These are phyloP conservation scores for Purpureocillium lavendulum DNA, from an alignment of 2,329 filamentous ascomycete genomes.

Conservation along the genomic window DNA sequence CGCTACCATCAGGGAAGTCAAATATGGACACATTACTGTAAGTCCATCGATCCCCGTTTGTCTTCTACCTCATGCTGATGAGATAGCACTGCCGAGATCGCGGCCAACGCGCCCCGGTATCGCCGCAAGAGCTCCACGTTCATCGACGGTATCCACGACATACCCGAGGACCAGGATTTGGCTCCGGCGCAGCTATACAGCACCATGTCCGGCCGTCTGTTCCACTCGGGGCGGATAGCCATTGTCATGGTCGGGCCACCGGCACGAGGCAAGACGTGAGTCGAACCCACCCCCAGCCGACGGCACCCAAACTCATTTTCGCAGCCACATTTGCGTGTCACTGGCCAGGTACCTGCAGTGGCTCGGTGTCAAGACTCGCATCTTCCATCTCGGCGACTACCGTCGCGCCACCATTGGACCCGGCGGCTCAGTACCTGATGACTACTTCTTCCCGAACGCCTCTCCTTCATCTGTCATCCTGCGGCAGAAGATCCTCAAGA, in stretches of 20 bases:
- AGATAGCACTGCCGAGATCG: constrained; percentile 76
- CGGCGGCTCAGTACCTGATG: constrained; percentile 79
- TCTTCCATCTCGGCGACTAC: constrained; percentile 96
- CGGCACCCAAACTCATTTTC: neutral
- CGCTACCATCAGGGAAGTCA: neutral
- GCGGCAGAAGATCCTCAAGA: constrained; percentile 94
- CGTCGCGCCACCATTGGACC: constrained; percentile 82
- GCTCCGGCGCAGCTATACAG: constrained; percentile 96
- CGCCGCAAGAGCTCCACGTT: constrained; percentile 91
- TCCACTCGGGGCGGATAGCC: constrained; percentile 93
- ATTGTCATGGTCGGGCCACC: constrained; percentile 96
- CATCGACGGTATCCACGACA: constrained; percentile 94
- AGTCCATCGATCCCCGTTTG: constrained; percentile 20
- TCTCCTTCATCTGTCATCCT: constrained; percentile 87
- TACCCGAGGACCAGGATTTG: constrained; percentile 71
- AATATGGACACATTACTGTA: constrained; percentile 56
- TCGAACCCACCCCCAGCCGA: neutral
- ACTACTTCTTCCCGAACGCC: constrained; percentile 96
- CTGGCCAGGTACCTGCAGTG: constrained; percentile 90
- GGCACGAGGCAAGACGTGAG: constrained; percentile 87
- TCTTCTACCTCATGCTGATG: neutral
- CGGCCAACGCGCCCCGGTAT: constrained; percentile 82
- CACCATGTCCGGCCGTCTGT: constrained; percentile 92
- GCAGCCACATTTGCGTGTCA: constrained; percentile 86
- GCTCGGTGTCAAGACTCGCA: constrained; percentile 95